Evolutionary conservation across 257 asterid genomes (phyloP).

Genomic region (Lithospermum erythrorhizon): DNA sequence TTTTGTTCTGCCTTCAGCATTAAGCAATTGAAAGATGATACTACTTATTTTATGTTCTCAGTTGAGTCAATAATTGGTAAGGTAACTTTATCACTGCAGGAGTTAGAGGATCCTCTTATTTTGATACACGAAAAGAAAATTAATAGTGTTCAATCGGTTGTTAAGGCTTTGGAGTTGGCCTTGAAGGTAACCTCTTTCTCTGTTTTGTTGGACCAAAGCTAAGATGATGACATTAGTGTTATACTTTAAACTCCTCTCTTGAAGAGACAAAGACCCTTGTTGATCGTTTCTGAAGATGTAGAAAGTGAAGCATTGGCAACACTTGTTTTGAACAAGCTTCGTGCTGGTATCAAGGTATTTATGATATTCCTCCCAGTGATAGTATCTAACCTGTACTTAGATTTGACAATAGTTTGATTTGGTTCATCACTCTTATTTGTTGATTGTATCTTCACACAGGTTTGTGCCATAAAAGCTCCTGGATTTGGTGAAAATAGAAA

Average conservation of each 20-base stretch:
- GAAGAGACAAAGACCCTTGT: conserved; percentile 75
- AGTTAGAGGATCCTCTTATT: conserved; percentile 79
- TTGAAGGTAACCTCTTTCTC: conserved; percentile 40
- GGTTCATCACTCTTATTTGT: neutral
- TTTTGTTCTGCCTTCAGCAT: neutral
- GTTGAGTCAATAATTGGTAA: neutral
- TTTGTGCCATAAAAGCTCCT: conserved; percentile 92
- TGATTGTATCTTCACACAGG: conserved; percentile 26
- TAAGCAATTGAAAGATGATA: neutral
- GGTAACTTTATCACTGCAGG: conserved; percentile 28
- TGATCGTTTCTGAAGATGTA: conserved; percentile 83
- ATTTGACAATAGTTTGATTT: neutral
- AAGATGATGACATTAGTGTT: neutral
- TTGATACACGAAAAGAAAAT: conserved; percentile 89
- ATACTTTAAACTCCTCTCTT: neutral
- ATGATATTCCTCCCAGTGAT: neutral
- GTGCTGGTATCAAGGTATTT: conserved; percentile 82
- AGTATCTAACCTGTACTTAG: neutral
- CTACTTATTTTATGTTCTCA: neutral
- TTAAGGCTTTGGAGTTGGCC: conserved; percentile 82
- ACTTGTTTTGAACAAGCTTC: conserved; percentile 84
- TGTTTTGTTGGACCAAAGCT: neutral
- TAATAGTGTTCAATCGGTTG: conserved; percentile 55
- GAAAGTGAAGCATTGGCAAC: conserved; percentile 97
- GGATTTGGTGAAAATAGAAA: conserved; percentile 95